Evolutionary conservation across 2,329 filamentous ascomycete genomes (phyloP).

Genomic region (Calonectria pauciramosa): DNA sequence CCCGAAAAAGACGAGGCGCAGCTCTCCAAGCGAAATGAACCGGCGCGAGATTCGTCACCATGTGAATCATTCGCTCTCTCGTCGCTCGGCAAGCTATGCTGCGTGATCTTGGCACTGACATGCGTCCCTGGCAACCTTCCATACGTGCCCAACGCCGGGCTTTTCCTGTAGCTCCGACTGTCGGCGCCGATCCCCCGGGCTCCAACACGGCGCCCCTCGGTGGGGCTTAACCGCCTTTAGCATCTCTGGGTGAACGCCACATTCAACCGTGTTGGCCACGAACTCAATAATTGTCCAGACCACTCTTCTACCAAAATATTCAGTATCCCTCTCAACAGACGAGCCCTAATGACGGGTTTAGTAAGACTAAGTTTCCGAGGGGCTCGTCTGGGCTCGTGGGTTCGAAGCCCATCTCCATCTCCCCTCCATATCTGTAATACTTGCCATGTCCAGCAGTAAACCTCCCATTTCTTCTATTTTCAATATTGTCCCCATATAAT

Average conservation of each 20-base stretch:
- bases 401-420: neutral
- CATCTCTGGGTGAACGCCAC: neutral
- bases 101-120: neutral
- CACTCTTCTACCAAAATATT: neutral
- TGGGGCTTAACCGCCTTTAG: neutral
- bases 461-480: too few species aligned
- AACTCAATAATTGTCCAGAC: neutral
- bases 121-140: constrained; percentile 1
- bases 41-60: neutral
- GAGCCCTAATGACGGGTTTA: neutral
- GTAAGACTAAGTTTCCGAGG: neutral
- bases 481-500: too few species aligned
- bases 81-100: neutral
- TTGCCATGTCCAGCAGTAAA: too few species aligned
- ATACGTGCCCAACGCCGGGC: neutral
- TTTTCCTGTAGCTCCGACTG: neutral
- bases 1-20: constrained; percentile 6
- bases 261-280: neutral
- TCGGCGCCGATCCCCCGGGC: neutral
- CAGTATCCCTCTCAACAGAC: neutral
- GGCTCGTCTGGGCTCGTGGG: neutral
- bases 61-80: neutral
- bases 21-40: constrained; percentile 16
- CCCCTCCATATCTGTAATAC: too few species aligned
- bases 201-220: neutral